phyloP scores from a whole-genome alignment of 2,329 filamentous ascomycete species.

The Fusarium sp. region DNA sequence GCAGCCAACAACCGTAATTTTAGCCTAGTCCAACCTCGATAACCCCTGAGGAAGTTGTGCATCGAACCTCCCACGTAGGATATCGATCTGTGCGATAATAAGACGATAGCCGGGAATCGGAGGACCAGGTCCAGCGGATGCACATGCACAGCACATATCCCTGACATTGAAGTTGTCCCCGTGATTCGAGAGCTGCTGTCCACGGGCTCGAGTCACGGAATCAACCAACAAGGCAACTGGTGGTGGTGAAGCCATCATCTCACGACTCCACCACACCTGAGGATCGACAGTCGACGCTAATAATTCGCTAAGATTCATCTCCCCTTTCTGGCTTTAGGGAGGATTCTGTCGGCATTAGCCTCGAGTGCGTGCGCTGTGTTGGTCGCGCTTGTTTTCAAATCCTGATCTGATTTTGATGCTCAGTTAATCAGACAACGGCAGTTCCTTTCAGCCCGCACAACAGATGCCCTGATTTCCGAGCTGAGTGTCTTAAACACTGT shows the following conservation, averaged over 20 bases:
- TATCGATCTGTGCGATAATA: neutral
- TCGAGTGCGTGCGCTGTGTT: neutral
- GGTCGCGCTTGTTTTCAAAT: neutral
- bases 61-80: neutral
- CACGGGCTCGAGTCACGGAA: neutral
- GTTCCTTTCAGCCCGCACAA: constrained; percentile 3
- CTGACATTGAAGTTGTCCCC: neutral
- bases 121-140: neutral
- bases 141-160: neutral
- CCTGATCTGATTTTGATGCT: constrained; percentile 7
- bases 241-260: neutral
- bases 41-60: neutral
- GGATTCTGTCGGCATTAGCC: neutral
- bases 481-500: constrained; percentile 6
- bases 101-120: neutral
- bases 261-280: neutral
- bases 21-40: neutral
- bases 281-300: neutral
- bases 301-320: constrained; percentile 4
- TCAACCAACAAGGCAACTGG: neutral
- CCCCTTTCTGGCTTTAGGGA: constrained; percentile 4
- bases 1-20: constrained; percentile 2
- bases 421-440: neutral
- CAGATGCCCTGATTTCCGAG: neutral
- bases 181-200: neutral